Evolutionary conservation across 2,329 filamentous ascomycete genomes (phyloP).

Genomic region (Colletotrichum sp.): DNA sequence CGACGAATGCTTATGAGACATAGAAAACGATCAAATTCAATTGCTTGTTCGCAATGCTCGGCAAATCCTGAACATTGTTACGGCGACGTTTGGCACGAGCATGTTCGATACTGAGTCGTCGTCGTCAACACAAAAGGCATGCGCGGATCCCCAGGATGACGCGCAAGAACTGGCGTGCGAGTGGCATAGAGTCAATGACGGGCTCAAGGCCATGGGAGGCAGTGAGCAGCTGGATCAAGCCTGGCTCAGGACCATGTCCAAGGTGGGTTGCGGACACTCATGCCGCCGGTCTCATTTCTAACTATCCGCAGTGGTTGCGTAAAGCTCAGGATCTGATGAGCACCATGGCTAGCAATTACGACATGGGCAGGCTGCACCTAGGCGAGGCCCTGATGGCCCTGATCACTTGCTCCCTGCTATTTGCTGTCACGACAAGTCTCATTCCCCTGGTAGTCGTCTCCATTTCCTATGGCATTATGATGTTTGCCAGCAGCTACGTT

Average conservation of each 20-base stretch:
- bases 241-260: constrained; percentile 49
- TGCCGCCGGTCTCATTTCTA: background rate
- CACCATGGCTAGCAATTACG: constrained; percentile 90
- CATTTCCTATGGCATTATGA: constrained; percentile 78
- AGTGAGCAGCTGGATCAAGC: constrained; percentile 34
- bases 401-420: constrained; percentile 5
- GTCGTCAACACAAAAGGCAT: constrained; percentile 24
- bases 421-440: constrained; percentile 26
- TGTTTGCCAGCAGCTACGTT: constrained; percentile 98
- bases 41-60: constrained; percentile 79
- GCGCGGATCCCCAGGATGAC: constrained; percentile 43
- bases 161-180: constrained; percentile 70
- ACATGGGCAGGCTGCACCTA: constrained; percentile 65
- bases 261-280: constrained; percentile 32
- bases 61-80: constrained; percentile 80
- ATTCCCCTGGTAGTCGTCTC: constrained; percentile 56
- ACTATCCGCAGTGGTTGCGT: constrained; percentile 62
- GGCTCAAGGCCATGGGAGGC: constrained; percentile 14
- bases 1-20: constrained; percentile 21
- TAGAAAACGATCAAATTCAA: constrained; percentile 61
- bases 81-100: constrained; percentile 68
- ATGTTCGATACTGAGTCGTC: constrained; percentile 40
- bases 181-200: constrained; percentile 56
- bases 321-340: constrained; percentile 82
- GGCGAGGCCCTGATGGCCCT: constrained; percentile 44